Conservation (phyloP, 352 stramenopile species). For the Pythium graminicola region DNA sequence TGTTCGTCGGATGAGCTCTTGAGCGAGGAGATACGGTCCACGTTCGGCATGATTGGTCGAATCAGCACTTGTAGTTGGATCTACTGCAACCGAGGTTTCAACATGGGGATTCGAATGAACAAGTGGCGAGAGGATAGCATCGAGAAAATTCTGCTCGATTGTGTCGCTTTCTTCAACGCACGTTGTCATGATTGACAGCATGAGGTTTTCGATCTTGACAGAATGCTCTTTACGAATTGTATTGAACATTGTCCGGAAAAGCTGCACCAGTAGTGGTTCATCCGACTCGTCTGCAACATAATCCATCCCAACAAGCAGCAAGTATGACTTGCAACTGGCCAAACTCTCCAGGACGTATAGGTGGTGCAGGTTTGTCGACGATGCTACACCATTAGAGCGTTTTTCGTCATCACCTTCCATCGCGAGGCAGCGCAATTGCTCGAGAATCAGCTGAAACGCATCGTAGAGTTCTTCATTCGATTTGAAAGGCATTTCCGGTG, state of each 20-base stretch:
- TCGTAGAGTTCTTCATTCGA: constrained; percentile 64
- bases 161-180: constrained; percentile 69
- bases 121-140: constrained; percentile 54
- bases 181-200: constrained; percentile 62
- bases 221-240: constrained; percentile 56
- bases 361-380: constrained; percentile 32
- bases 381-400: constrained; percentile 12
- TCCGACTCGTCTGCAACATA: constrained; percentile 37
- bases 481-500: constrained; percentile 59
- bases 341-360: constrained; percentile 69
- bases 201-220: constrained; percentile 62
- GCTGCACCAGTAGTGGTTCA: constrained; percentile 50
- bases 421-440: constrained; percentile 42
- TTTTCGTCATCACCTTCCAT: constrained; percentile 22
- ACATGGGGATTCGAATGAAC: constrained; percentile 23
- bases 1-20: constrained; percentile 67
- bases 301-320: constrained; percentile 48
- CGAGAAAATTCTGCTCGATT: constrained; percentile 60
- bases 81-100: neutral
- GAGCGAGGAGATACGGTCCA: constrained; percentile 51
- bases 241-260: constrained; percentile 65
- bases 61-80: constrained; percentile 3
- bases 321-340: constrained; percentile 45
- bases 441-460: constrained; percentile 61
- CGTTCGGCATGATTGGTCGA: constrained; percentile 8